Evolutionary conservation across 345 rosid species (phyloP).

Genomic region (Lagerstroemia speciosa): DNA sequence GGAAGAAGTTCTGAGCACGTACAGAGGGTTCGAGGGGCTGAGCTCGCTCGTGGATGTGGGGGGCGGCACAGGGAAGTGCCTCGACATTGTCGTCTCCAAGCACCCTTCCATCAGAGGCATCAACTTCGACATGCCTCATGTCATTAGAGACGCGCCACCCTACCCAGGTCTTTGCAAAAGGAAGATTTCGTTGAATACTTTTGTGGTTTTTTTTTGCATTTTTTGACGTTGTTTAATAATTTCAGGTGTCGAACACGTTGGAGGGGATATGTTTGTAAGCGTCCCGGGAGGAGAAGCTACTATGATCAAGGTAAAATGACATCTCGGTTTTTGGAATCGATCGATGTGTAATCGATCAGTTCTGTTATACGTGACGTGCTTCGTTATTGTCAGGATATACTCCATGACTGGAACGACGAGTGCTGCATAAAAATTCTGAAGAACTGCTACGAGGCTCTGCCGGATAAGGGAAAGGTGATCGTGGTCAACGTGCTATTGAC

Average conservation of each 20-base stretch:
- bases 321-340: too few species aligned
- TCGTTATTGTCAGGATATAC: slow-evolving; percentile 11
- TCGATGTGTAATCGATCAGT: too few species aligned
- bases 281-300: slow-evolving; percentile 16
- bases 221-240: neutral
- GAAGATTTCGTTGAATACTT: neutral
- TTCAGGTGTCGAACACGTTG: slow-evolving; percentile 19
- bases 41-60: slow-evolving; percentile 13
- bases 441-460: slow-evolving; percentile 17
- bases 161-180: neutral
- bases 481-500: slow-evolving; percentile 2
- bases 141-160: slow-evolving; percentile 5
- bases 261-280: slow-evolving; percentile 18
- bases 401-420: slow-evolving; percentile 20
- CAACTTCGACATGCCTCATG: slow-evolving; percentile 17
- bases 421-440: slow-evolving; percentile 12
- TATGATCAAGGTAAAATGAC: slow-evolving; percentile 19
- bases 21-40: slow-evolving; percentile 12
- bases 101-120: slow-evolving; percentile 14
- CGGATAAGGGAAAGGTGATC: slow-evolving; percentile 12
- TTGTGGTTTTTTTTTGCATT: neutral
- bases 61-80: slow-evolving; percentile 10
- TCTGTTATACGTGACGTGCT: too few species aligned
- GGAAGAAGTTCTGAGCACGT: slow-evolving; percentile 3
- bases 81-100: slow-evolving; percentile 15